Evolutionary conservation across 1,284 basidiomycete genomes (phyloP), one percentile per base, ranked within the genome.

Genomic region (Cutaneotrichosporon spelunceum): DNA sequence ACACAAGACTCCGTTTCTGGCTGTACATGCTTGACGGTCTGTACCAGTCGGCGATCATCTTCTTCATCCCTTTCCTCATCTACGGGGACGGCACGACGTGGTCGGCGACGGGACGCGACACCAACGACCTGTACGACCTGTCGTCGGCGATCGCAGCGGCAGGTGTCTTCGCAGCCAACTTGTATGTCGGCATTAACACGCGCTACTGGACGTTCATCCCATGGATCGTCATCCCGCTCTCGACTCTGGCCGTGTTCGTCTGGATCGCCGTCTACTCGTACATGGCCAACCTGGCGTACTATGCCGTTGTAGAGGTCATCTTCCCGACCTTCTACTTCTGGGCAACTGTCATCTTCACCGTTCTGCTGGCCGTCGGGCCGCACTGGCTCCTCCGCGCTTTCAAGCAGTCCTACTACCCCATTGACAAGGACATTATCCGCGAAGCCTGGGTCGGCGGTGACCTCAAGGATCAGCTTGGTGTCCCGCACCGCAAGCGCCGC

Each of bases 1-100:
- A 97, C 80, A 97, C 93, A 23, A 86, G 91, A 14, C 69, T 82
- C 6, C 92, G 92, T 77, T 98, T 98, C 82, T 98, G 93, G 91
- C 76, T 88, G 57, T 96, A 94, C 80, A 95, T 98, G 90, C 75
- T 87, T 19, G 95, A 98, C 76, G 95, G 93, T 48, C 80, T 96
- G 44, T 97, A 94, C 78, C 94, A 97, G 76, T 94, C 93, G 0
- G 86, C 82, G 0, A 85, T 97, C 64, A 87, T 93, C 49, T 98
- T 90, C 82, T 96, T 91, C 81, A 84, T 98, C 68, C 91, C 94
- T 0, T 94, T 86, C 76, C 79, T 89, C 56, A 86, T 87, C 27
- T 96, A 78, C 86, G 87, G 84, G 80, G 44, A 78, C 85, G 65
- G 88, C 70, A 83, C 23, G 54, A 68, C 63, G 76, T 87, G 44